Evolutionary conservation across 2,329 filamentous ascomycete species (phyloP), one percentile per base, ranked within the genome.

Genomic region (Dothiorella sarmentorum): DNA sequence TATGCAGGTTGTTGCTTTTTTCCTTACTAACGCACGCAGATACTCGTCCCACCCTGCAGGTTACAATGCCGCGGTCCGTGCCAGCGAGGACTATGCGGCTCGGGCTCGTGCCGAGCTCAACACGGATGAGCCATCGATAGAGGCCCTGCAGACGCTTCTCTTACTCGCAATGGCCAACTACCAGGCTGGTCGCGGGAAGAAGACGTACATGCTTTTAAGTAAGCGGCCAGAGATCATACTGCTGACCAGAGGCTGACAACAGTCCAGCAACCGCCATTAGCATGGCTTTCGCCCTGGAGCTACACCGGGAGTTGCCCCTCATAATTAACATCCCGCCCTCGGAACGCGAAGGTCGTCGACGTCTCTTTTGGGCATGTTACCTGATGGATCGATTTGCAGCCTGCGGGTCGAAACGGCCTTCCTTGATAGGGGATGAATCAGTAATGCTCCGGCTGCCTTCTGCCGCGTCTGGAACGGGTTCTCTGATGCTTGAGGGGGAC

Each of bases 321-420:
- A 82, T 83, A 52, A 76, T 83, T 11, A 82, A 83, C 58, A 80
- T 89, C 10, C 82, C 84, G 0, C 80, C 85, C 0, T 76, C 84
- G 3, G 90, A 95, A 68, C 82, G 88, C 58, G 91, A 95, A 75
- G 85, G 86, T 67, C 82, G 89, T 44, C 80, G 91, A 57, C 82
- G 89, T n/a, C 76, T 95, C 2, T 96, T 96, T 72, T 96, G 91
- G 91, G 87, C 89, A 2, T 93, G 89, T 69, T 96, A 94, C 66
- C 77, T 95, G 24, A 86, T 95, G 72, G 91, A 96, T 68, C 83
- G 89, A n/a, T 94, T 93, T 65, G 82, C 87, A 64, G 84, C 88
- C 1, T 91, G 88, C 63, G 91, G 91, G 15, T 93, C 90, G 3
- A 91, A 89, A 66, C 81, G 91, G 9, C 89, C 90, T 0, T 90